Evolutionary conservation across 208 protist genomes (phyloP).

Genomic region (Trypanosoma vivax): DNA sequence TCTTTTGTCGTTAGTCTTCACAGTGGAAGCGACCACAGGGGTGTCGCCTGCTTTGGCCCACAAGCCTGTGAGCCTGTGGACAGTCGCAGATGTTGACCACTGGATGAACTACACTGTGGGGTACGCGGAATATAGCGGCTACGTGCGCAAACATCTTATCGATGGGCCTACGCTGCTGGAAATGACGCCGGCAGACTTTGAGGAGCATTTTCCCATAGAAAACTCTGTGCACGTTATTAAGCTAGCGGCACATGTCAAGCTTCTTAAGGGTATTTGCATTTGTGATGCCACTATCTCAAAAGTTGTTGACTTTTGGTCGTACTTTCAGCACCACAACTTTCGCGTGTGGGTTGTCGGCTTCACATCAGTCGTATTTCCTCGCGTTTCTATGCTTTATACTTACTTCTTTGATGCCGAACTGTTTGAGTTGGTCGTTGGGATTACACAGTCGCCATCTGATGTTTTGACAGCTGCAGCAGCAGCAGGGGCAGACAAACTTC

Average conservation of each 20-base stretch:
- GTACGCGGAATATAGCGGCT: slow-evolving; percentile 41
- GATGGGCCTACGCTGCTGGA: slow-evolving; percentile 47
- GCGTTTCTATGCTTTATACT: slow-evolving; percentile 27
- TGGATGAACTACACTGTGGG: slow-evolving; percentile 56
- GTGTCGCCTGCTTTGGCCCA: slow-evolving; percentile 1
- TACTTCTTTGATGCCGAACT: slow-evolving; percentile 36
- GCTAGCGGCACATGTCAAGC: slow-evolving; percentile 36
- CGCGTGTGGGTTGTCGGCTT: slow-evolving; percentile 34
- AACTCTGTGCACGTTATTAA: slow-evolving; percentile 51
- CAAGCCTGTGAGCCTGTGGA: slow-evolving; percentile 34
- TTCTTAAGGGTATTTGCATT: slow-evolving; percentile 29
- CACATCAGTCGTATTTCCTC: slow-evolving; percentile 37
- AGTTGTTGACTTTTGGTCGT: slow-evolving; percentile 30
- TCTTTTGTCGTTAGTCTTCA: not conserved
- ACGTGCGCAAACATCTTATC: slow-evolving; percentile 36
- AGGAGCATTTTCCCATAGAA: slow-evolving; percentile 45
- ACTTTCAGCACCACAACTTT: slow-evolving; percentile 29
- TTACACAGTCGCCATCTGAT: not conserved
- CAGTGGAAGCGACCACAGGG: slow-evolving; percentile 1
- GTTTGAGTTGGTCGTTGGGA: slow-evolving; percentile 21
- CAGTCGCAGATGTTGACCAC: slow-evolving; percentile 30
- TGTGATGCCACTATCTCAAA: slow-evolving; percentile 1
- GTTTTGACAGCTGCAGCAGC: slow-evolving; percentile 4
- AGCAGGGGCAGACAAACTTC: not conserved
- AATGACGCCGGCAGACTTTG: slow-evolving; percentile 46